Percentiles rank a stretch among this genome's conserved stretches.
These are phyloP conservation scores for Aurantiochytrium sp. DNA, from an alignment of 108 stramenopile genomes.

Conservation along the genomic window DNA sequence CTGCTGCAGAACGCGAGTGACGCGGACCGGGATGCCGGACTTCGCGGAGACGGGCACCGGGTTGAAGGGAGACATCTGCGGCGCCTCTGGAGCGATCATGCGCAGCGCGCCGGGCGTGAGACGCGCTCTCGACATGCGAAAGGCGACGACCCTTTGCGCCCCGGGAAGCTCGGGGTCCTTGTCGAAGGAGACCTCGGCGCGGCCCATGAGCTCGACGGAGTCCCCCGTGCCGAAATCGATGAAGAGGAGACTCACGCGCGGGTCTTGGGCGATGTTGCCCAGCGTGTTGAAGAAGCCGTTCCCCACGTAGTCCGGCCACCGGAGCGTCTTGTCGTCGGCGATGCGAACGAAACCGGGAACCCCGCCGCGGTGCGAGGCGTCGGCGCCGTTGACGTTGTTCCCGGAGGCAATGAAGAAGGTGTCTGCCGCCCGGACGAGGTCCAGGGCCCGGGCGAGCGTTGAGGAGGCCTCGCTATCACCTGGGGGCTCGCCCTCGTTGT, in stretches of 20 bases:
- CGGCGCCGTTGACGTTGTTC: neutral
- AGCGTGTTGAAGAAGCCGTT: neutral
- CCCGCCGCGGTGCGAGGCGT: neutral
- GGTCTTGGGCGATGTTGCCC: neutral
- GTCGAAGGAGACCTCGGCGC: neutral
- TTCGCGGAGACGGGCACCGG: neutral
- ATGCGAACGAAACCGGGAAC: neutral
- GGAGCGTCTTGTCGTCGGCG: neutral
- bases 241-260: neutral
- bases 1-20: neutral
- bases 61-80: neutral
- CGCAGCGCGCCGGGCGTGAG: neutral
- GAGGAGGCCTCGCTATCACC: too few relatives aligned
- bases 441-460: neutral
- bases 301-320: neutral
- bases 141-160: neutral
- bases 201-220: neutral
- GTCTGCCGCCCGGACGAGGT: neutral
- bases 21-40: neutral
- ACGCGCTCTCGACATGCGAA: neutral
- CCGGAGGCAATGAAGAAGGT: neutral
- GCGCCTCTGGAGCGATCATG: neutral
- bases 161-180: neutral
- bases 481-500: too few relatives aligned
- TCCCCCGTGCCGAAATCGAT: neutral